phyloP scores from a whole-genome alignment of 164 flowering plant species.

The Malania oleifera region DNA sequence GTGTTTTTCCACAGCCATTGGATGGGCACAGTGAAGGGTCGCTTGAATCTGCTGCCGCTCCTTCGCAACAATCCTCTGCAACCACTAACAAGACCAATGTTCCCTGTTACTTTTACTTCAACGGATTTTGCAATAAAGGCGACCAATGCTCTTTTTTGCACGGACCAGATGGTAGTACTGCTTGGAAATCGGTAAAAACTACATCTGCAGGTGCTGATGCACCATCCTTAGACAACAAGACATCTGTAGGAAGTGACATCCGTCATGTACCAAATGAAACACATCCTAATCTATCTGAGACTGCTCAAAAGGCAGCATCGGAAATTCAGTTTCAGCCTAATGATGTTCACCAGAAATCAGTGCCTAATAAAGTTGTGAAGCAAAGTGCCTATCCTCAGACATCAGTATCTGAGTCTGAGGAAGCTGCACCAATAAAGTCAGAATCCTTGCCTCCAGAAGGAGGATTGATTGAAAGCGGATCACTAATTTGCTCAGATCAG shows the following conservation, averaged over 20 bases:
- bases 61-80: constrained; percentile 18
- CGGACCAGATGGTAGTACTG: constrained; percentile 26
- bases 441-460: constrained; percentile 23
- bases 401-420: constrained; percentile 27
- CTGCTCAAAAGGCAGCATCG: constrained; percentile 10
- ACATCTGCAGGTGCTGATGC: constrained; percentile 15
- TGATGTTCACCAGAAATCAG: constrained; percentile 14
- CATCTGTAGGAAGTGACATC: constrained; percentile 18
- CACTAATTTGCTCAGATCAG: constrained; percentile 21
- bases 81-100: constrained; percentile 36
- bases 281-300: constrained; percentile 15
- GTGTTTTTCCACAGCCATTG: constrained; percentile 46
- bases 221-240: constrained; percentile 26
- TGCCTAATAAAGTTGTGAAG: constrained; percentile 11
- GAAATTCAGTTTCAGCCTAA: constrained; percentile 13
- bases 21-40: constrained; percentile 37
- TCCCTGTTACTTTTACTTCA: constrained; percentile 66
- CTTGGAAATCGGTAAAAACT: constrained; percentile 22
- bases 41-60: constrained; percentile 19
- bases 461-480: constrained; percentile 13
- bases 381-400: constrained; percentile 23
- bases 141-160: constrained; percentile 60
- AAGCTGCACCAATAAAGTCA: constrained; percentile 16
- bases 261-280: constrained; percentile 12
- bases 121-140: constrained; percentile 65